Evolutionary conservation across 192 early-diverging fungal species (phyloP).

Genomic region (Oehlia diaphana): DNA sequence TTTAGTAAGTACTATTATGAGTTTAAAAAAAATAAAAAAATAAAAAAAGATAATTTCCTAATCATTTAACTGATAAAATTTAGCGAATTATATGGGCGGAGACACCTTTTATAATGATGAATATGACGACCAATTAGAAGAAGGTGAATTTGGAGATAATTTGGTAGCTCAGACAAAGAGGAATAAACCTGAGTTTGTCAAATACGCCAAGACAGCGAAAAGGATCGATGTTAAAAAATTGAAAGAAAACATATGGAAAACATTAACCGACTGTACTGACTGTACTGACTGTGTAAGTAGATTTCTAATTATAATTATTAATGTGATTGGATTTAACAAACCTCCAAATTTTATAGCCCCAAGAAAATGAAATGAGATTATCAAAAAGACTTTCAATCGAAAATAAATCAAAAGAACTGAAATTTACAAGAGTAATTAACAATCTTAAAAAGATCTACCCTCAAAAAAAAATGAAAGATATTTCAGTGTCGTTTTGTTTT

Average conservation of each 20-base stretch:
- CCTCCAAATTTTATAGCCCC: no score
- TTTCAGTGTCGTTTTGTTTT: conserved; percentile 97
- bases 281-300: no score
- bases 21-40: neutral
- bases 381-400: no score
- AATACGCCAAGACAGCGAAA: conserved; percentile 88
- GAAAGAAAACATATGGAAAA: conserved; percentile 96
- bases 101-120: conserved; percentile 20
- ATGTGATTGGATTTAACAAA: no score
- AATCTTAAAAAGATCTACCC: conserved; percentile 76
- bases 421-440: conserved; percentile 74
- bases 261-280: conserved; percentile 41
- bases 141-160: conserved; percentile 40
- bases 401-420: conserved; percentile 40
- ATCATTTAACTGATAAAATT: neutral
- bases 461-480: conserved; percentile 78
- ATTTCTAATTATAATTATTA: no score
- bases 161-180: conserved; percentile 60
- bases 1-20: neutral
- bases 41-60: neutral
- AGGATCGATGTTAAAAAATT: conserved; percentile 92
- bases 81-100: neutral
- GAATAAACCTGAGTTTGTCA: conserved; percentile 68
- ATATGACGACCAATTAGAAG: conserved; percentile 34
- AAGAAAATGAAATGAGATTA: no score